Evolutionary conservation across 2,329 filamentous ascomycete species (phyloP).

Genomic region (Thyridium curvatum): DNA sequence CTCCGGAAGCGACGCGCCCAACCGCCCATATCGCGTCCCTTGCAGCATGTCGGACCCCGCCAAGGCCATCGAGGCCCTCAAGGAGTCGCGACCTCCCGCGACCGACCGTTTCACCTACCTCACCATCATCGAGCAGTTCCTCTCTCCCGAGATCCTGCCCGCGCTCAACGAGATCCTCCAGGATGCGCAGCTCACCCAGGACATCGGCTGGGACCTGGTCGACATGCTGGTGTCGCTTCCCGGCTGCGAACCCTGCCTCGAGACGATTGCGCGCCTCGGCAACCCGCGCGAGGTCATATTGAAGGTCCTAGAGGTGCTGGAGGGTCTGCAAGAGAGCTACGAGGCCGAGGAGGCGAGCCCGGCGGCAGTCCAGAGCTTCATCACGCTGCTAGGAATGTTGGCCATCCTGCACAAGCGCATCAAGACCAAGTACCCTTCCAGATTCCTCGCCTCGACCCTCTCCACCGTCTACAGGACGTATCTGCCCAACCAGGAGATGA

Average conservation of each 20-base stretch:
- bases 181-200: slow-evolving; percentile 63
- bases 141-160: slow-evolving; percentile 61
- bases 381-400: slow-evolving; percentile 64
- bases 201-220: slow-evolving; percentile 81
- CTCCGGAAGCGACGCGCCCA: too few species aligned
- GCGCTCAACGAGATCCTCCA: slow-evolving; percentile 52
- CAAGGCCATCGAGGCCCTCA: slow-evolving; percentile 37
- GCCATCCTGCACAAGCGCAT: slow-evolving; percentile 68
- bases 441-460: slow-evolving; percentile 72
- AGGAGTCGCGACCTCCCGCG: slow-evolving; percentile 42
- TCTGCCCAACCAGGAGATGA: slow-evolving; percentile 58
- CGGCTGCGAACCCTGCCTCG: slow-evolving; percentile 63
- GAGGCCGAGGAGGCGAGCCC: slow-evolving; percentile 8
- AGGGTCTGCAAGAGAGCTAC: slow-evolving; percentile 44
- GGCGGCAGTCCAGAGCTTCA: slow-evolving; percentile 39
- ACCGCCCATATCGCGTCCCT: too few species aligned
- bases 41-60: slow-evolving; percentile 17
- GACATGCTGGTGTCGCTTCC: slow-evolving; percentile 65
- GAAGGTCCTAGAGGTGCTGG: slow-evolving; percentile 69
- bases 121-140: slow-evolving; percentile 69
- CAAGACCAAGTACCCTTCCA: slow-evolving; percentile 70
- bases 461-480: slow-evolving; percentile 65
- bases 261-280: slow-evolving; percentile 68
- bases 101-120: slow-evolving; percentile 71
- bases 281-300: slow-evolving; percentile 79